Base-by-base conservation (phyloP, 805 yeast species). In the Ascoidea asiatica region DNA sequence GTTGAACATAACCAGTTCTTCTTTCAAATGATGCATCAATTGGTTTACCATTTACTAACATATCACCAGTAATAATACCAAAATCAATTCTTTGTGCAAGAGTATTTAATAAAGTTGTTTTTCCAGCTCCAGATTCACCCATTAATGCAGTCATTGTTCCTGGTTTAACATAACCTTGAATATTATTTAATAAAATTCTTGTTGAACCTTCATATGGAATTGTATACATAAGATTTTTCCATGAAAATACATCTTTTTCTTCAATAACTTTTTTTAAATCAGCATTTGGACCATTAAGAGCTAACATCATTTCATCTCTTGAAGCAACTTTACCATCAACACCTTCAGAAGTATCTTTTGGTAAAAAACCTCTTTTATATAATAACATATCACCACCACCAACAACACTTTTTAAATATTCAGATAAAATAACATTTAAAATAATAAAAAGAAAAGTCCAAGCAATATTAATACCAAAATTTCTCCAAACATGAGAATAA, bases 51-150 rank as follows among this genome's bases (percentile, higher is more conserved):
- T 75, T 72, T 19, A 75, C 75, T 46, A 73, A 54, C 70, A 72
- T 69, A 48, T 69, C 77, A 50, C 81, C 80, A 8, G 78, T 70
- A 21, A 75, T 62, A 42, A 71, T 67, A 49, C 80, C 81, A 44
- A 66, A 61, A 42, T 70, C 70, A 38, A 67, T 61, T 54, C 81
- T 63, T 53, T 69, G 71, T 40, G 78, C 70, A 47, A 75, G 57
- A 33, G 70, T 69, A 52, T 75, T 75, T 47, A 75, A 62, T 43
- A 75, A 58, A 4, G 81, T 75, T 0, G 81, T 75, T 55, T 75
- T 75, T 53, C 81, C 81, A 18, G 81, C 81, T 50, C 81, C 81
- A 2, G 79, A 73, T 52, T 73, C 80, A 46, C 81, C 81, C 78
- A 75, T 75, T 39, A 75, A 58, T 1, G 81, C 81, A 19, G 80